These are phyloP conservation scores for Bretziella fagacearum DNA, from an alignment of 2,329 filamentous ascomycete genomes.

Conservation along the genomic window DNA sequence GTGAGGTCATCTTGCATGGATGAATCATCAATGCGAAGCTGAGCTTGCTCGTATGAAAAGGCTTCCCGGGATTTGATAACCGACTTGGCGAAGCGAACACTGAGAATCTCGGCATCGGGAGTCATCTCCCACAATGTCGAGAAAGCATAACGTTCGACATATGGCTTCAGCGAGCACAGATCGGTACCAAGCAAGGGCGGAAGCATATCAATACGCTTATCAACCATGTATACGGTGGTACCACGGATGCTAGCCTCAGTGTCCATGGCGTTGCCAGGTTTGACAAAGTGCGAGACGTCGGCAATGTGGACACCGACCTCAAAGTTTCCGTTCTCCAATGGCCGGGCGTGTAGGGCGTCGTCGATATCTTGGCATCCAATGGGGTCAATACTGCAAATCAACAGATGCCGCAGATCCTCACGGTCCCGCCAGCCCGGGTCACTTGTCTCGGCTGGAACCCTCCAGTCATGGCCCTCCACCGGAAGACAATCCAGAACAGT, in stretches of 20 bases:
- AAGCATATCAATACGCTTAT: conserved; percentile 99
- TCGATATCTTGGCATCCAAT: conserved; percentile 96
- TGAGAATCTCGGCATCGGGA: conserved; percentile 67
- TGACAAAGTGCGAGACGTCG: conserved; percentile 98
- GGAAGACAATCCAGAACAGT: conserved; percentile 88
- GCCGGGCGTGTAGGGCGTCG: conserved; percentile 78
- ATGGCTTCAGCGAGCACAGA: conserved; percentile 88
- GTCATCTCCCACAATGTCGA: conserved; percentile 82
- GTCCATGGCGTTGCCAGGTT: conserved; percentile 94
- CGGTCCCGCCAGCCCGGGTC: conserved; percentile 78
- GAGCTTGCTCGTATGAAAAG: conserved; percentile 94
- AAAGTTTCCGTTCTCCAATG: conserved; percentile 78
- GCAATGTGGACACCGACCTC: conserved; percentile 97
- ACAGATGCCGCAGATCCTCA: conserved; percentile 64
- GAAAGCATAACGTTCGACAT: conserved; percentile 87
- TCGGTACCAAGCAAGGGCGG: conserved; percentile 92
- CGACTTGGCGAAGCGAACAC: conserved; percentile 83
- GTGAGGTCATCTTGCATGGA: conserved; percentile 83
- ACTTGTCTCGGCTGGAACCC: conserved; percentile 59
- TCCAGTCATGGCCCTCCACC: conserved; percentile 83
- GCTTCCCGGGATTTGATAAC: conserved; percentile 93
- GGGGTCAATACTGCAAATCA: conserved; percentile 96
- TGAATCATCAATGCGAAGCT: conserved; percentile 78
- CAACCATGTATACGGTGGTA: conserved; percentile 92
- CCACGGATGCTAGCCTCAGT: conserved; percentile 83